A percentile compares a stretch with the other conserved stretches of the same genome.
Evolutionary conservation across 176 grass and related monocot genomes (phyloP).

Genomic region (Musa beccarii): DNA sequence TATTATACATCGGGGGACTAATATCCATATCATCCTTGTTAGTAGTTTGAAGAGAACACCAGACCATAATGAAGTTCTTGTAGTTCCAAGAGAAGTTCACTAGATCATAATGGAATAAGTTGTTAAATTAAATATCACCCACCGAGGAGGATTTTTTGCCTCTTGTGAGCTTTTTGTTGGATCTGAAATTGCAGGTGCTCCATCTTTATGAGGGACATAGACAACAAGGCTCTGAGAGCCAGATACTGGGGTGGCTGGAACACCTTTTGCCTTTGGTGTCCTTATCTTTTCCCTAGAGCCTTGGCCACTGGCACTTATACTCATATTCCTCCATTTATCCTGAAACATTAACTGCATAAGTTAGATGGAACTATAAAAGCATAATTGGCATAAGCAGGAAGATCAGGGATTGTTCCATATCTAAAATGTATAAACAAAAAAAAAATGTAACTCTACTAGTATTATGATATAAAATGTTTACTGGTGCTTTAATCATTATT

Average conservation of each 20-base stretch:
- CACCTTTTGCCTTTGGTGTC: slow-evolving; percentile 38
- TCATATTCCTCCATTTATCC: slow-evolving; percentile 99
- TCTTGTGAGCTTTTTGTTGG: slow-evolving; percentile 41
- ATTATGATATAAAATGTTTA: background rate
- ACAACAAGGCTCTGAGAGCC: slow-evolving; percentile 20
- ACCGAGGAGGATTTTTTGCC: slow-evolving; percentile 46
- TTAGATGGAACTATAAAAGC: slow-evolving; percentile 11
- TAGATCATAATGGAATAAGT: background rate
- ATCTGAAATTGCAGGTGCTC: slow-evolving; percentile 23
- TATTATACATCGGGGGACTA: background rate
- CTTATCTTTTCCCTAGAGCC: slow-evolving; percentile 83
- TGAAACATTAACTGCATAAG: slow-evolving; percentile 26
- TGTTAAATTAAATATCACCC: slow-evolving; percentile 20
- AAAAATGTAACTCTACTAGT: background rate
- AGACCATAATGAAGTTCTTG: background rate
- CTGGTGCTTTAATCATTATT: background rate
- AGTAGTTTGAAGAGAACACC: background rate
- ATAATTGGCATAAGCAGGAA: background rate
- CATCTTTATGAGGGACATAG: slow-evolving; percentile 25
- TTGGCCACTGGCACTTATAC: slow-evolving; percentile 68
- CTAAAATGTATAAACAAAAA: background rate
- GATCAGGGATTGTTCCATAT: background rate
- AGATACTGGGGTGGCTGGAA: slow-evolving; percentile 25
- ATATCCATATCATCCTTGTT: background rate
- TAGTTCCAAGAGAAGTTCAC: background rate